phyloP scores from a whole-genome alignment of 2,329 filamentous ascomycete genomes.

The Fusarium secorum region DNA sequence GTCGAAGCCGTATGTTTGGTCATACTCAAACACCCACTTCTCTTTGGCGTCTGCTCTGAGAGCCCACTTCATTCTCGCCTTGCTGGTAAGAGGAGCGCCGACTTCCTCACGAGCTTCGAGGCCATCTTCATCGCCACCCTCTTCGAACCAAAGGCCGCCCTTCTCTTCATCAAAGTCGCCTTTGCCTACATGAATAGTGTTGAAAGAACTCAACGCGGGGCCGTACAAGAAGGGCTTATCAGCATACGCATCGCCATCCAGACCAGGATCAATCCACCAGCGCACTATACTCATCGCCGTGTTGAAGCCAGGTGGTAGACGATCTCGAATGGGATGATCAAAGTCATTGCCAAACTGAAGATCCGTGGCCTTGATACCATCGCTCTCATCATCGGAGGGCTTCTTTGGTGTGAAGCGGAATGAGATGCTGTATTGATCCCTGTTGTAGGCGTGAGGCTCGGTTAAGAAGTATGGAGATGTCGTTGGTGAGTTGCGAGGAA shows the following conservation, averaged over 20 bases:
- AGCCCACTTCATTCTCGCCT: slow-evolving; percentile 67
- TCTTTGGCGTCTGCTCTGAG: slow-evolving; percentile 58
- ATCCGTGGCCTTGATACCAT: slow-evolving; percentile 71
- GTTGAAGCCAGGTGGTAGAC: slow-evolving; percentile 84
- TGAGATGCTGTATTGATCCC: slow-evolving; percentile 85
- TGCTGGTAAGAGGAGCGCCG: slow-evolving; percentile 61
- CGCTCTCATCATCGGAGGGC: slow-evolving; percentile 27
- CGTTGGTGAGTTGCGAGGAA: slow-evolving; percentile 73
- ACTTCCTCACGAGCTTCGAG: slow-evolving; percentile 53
- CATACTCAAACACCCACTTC: slow-evolving; percentile 64
- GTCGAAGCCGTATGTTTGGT: slow-evolving; percentile 61
- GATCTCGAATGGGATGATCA: slow-evolving; percentile 85
- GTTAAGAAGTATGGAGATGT: slow-evolving; percentile 81
- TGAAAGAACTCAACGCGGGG: slow-evolving; percentile 80
- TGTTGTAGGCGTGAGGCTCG: slow-evolving; percentile 68
- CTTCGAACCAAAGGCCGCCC: slow-evolving; percentile 66
- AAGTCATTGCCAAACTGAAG: slow-evolving; percentile 97
- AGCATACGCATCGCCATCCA: slow-evolving; percentile 89
- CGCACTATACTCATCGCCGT: slow-evolving; percentile 86
- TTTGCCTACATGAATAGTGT: slow-evolving; percentile 73
- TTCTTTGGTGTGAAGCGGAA: slow-evolving; percentile 79
- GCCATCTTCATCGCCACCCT: slow-evolving; percentile 70
- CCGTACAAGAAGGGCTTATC: slow-evolving; percentile 89
- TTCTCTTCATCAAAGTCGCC: slow-evolving; percentile 56
- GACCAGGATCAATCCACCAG: slow-evolving; percentile 88